phyloP scores from a whole-genome alignment of 768 basidiomycete species.

The Pluteus cervinus region DNA sequence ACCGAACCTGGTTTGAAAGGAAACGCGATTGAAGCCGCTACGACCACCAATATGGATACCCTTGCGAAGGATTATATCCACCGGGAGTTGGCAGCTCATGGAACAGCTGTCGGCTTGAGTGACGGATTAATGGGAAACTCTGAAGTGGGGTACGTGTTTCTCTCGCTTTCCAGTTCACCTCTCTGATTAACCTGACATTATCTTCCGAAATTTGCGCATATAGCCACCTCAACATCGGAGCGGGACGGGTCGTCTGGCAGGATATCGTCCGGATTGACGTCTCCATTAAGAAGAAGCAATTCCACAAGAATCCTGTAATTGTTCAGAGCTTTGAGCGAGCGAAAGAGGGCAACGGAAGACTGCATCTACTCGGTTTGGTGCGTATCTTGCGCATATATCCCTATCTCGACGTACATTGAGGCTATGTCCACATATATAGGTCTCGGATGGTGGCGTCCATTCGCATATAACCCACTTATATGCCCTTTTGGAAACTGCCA shows the following conservation, averaged over 20 bases:
- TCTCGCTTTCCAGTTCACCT: conserved; percentile 1
- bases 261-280: conserved; percentile 96
- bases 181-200: background rate
- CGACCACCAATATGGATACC: conserved; percentile 85
- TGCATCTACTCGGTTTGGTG: conserved; percentile 88
- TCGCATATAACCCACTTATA: conserved; percentile 90
- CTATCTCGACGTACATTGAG: conserved; percentile 1
- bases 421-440: conserved; percentile 30
- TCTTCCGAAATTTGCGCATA: conserved; percentile 1
- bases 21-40: conserved; percentile 81
- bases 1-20: conserved; percentile 66
- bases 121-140: conserved; percentile 98
- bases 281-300: conserved; percentile 81
- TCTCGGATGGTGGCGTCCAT: conserved; percentile 96
- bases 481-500: conserved; percentile 87
- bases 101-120: conserved; percentile 85
- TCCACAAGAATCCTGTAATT: conserved; percentile 74
- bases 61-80: conserved; percentile 74
- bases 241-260: conserved; percentile 95
- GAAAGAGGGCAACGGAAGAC: conserved; percentile 74
- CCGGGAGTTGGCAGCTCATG: conserved; percentile 75
- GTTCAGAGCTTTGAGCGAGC: conserved; percentile 70
- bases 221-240: conserved; percentile 93
- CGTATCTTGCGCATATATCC: conserved; percentile 13
- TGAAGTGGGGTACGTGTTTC: conserved; percentile 77